Conservation (phyloP, 148 eudicot species). For the Silene conica region DNA sequence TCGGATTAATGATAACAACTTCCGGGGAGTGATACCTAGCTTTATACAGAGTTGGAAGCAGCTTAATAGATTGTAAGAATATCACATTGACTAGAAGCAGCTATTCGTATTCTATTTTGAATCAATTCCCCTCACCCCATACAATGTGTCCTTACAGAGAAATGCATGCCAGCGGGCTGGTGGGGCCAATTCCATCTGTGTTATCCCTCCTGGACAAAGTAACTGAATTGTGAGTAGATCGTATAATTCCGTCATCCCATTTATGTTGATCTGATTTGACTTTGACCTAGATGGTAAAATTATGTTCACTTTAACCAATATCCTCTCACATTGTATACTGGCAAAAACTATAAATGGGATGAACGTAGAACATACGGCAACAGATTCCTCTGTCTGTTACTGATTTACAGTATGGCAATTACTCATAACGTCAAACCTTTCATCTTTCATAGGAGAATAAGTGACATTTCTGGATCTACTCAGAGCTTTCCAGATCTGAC, state of each 20-base stretch:
- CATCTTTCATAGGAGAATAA: constrained; percentile 56
- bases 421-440: neutral
- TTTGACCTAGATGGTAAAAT: neutral
- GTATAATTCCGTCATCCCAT: neutral
- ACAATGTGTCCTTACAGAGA: constrained; percentile 45
- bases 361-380: neutral
- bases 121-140: constrained; percentile 5
- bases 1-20: constrained; percentile 64
- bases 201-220: constrained; percentile 44
- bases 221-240: constrained; percentile 48
- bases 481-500: constrained; percentile 50
- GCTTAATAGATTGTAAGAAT: constrained; percentile 57
- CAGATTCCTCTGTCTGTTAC: neutral
- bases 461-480: constrained; percentile 50
- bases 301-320: neutral
- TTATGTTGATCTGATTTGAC: neutral
- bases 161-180: constrained; percentile 68
- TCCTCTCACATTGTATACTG: neutral
- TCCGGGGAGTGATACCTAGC: constrained; percentile 54
- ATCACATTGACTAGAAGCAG: constrained; percentile 5
- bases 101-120: neutral
- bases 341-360: neutral
- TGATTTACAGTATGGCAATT: constrained; percentile 6
- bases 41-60: constrained; percentile 58
- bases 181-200: constrained; percentile 59